Evolutionary conservation across 2,329 filamentous ascomycete species (phyloP).

Genomic region (Trichoderma citrinoviride): DNA sequence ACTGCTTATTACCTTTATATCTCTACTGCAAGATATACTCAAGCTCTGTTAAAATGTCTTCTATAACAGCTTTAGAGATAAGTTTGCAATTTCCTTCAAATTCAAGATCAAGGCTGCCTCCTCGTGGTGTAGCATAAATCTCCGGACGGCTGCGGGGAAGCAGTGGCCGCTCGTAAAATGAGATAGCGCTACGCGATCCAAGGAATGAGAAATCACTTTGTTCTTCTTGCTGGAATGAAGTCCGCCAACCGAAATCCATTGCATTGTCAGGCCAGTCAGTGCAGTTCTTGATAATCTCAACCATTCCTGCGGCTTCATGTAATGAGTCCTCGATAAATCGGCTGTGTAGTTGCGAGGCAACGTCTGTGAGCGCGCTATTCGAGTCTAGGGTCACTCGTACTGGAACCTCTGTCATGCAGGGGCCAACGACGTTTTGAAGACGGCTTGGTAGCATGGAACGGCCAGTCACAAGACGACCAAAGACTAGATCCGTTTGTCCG

Average conservation of each 20-base stretch:
- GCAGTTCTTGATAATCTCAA: constrained; percentile 12
- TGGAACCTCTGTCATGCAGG: constrained; percentile 16
- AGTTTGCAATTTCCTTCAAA: constrained; percentile 16
- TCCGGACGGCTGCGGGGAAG: constrained; percentile 8
- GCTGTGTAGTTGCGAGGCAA: constrained; percentile 8
- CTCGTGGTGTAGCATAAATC: constrained; percentile 13
- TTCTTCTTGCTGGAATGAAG: constrained; percentile 15
- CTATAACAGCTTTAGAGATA: background rate
- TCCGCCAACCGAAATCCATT: constrained; percentile 17
- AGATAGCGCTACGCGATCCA: background rate
- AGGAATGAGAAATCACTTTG: constrained; percentile 6
- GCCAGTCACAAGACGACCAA: constrained; percentile 20
- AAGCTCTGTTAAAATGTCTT: background rate
- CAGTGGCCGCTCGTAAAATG: constrained; percentile 2
- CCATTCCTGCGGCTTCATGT: constrained; percentile 13
- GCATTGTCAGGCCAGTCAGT: constrained; percentile 17
- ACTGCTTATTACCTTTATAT: no score
- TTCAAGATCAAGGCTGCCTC: constrained; percentile 5
- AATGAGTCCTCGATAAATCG: constrained; percentile 12
- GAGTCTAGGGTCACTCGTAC: background rate
- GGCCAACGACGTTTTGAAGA: constrained; percentile 18
- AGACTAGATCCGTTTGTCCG: constrained; percentile 6
- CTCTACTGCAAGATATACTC: background rate
- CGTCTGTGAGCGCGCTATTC: background rate
- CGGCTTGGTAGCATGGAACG: constrained; percentile 15